These are phyloP conservation scores for Psilocybe cyanescens DNA, from an alignment of 768 basidiomycete genomes.

Conservation along the genomic window DNA sequence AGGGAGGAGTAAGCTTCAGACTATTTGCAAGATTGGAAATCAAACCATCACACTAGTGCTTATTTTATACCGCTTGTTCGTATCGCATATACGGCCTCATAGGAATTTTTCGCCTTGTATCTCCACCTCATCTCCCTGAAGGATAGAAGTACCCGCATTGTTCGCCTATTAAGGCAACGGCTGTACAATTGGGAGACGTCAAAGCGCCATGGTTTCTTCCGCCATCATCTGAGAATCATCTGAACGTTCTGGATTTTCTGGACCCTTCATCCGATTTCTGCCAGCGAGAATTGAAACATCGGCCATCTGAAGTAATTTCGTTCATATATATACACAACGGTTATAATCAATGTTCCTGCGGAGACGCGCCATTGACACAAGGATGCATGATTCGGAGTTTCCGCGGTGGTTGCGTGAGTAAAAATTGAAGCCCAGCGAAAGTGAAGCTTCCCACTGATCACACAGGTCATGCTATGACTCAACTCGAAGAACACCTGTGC, in stretches of 20 bases:
- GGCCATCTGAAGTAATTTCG: neutral
- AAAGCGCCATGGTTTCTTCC: neutral
- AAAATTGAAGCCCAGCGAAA: slow-evolving; percentile 1
- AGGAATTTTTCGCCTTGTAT: neutral
- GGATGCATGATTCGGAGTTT: slow-evolving; percentile 7
- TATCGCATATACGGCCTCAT: neutral
- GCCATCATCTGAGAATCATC: neutral
- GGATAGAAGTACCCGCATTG: slow-evolving; percentile 9
- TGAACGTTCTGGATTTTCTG: neutral
- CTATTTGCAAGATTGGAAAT: neutral
- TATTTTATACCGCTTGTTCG: neutral
- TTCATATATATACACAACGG: neutral
- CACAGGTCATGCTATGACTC: slow-evolving; percentile 23
- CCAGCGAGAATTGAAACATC: neutral
- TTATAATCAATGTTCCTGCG: neutral
- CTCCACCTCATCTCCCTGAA: neutral
- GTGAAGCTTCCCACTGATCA: slow-evolving; percentile 9
- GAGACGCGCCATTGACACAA: slow-evolving; percentile 6
- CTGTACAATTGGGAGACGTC: neutral
- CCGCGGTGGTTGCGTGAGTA: slow-evolving; percentile 28
- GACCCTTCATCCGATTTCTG: neutral
- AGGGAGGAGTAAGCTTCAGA: neutral
- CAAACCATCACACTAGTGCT: neutral
- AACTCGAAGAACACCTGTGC: slow-evolving; percentile 6
- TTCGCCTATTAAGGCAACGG: slow-evolving; percentile 4